Base-by-base conservation (phyloP, 164 flowering plant species). In the Paratinospora sagittata region DNA sequence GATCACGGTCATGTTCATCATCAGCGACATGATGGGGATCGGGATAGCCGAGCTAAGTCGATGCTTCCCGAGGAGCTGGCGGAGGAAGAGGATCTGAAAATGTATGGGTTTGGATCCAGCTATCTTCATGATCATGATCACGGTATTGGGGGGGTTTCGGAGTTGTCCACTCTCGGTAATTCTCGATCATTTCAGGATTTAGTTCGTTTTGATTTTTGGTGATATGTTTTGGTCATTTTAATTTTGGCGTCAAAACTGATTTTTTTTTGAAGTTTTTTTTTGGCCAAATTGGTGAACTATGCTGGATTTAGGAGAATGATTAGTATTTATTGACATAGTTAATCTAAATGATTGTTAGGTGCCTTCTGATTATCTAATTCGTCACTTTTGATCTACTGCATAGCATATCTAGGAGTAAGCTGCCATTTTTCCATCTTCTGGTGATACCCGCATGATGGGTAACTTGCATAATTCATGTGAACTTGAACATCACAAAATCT, bases 11-110 rank as follows among this genome's bases (percentile, higher is more conserved):
- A 76, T 27, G 60, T 68, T 13, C 55, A 21, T 23, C 74, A 82
- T 45, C 79, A 79, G 67, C 76, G 71, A 23, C 75, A 78, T 41
- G 19, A 55, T n/a, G 57, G 65, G 16, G 61, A 74, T 43, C 61
- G 23, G 24, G 76, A 75, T 64, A 39, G 62, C 1, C 27, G 39
- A 23, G 19, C 27, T 12, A 63, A 45, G 41, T 57, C 72, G 73
- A 79, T 76, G 83, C 86, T 93, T 23, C 96, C 94, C 0, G 92
- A 92, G 81, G 98, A 94, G 69, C 65, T 90, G 78, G 96, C 97
- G 0, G 97, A 92, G 70, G 97, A 91, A 68, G 98, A 92, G 76
- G 97, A 94, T 76, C 83, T 94, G 79, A 81, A 73, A 67, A 49
- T 86, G 64, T 82, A 79, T 57, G 89, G 90, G 3, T 79, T 88